Percentiles rank a stretch among this genome's conserved stretches.
Evolutionary conservation across 176 grass and related monocot genomes (phyloP).

Genomic region (Oryza glaberrima): DNA sequence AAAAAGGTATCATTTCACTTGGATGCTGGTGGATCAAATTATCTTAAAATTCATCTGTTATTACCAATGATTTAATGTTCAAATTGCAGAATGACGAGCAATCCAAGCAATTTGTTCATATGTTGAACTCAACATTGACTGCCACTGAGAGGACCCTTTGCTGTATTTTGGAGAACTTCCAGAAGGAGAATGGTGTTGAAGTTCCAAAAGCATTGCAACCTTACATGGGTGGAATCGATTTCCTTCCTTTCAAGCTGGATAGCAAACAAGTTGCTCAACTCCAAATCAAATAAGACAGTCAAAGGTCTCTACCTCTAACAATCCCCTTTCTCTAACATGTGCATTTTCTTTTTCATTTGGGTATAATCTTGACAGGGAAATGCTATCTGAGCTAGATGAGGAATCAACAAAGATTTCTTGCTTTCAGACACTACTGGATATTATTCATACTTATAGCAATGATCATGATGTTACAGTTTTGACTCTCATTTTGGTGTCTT

Average conservation of each 20-base stretch:
- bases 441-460: constrained; percentile 26
- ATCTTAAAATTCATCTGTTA: background rate
- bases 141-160: constrained; percentile 94
- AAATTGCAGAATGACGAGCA: constrained; percentile 78
- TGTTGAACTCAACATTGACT: constrained; percentile 91
- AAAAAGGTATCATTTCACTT: constrained; percentile 64
- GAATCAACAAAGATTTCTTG: background rate
- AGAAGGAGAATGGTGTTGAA: constrained; percentile 76
- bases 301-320: constrained; percentile 28
- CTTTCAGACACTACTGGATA: background rate
- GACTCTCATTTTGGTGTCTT: constrained; percentile 8
- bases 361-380: constrained; percentile 43
- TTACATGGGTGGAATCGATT: constrained; percentile 69
- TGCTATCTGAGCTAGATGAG: constrained; percentile 32
- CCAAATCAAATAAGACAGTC: constrained; percentile 74
- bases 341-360: background rate
- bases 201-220: constrained; percentile 71
- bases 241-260: constrained; percentile 77
- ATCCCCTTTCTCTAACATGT: background rate
- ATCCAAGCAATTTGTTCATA: constrained; percentile 88
- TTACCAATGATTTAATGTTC: background rate
- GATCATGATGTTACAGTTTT: constrained; percentile 14
- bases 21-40: constrained; percentile 4
- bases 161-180: constrained; percentile 87
- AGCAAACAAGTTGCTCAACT: constrained; percentile 48